phyloP scores from a whole-genome alignment of 257 asterid genomes.

The Solanum pinnatisectum region DNA sequence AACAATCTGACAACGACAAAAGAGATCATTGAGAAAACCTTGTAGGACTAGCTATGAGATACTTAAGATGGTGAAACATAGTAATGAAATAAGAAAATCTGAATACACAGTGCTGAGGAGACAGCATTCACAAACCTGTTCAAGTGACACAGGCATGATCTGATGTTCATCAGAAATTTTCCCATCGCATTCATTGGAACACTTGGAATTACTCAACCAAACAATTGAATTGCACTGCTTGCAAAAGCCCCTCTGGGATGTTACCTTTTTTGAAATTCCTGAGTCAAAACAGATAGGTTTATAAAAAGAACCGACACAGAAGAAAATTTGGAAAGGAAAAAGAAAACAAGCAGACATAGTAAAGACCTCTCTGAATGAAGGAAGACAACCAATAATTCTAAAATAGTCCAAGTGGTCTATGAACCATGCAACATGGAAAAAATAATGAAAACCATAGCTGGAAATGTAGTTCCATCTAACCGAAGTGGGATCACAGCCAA shows the following conservation, averaged over 20 bases:
- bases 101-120: neutral
- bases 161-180: conserved; percentile 19
- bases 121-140: conserved; percentile 32
- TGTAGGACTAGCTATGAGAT: neutral
- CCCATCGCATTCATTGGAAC: conserved; percentile 19
- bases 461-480: neutral
- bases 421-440: neutral
- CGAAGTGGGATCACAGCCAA: neutral
- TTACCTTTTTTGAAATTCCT: conserved; percentile 30
- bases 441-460: neutral
- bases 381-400: neutral
- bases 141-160: conserved; percentile 35
- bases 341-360: neutral
- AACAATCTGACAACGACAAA: conserved; percentile 43
- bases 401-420: neutral
- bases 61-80: neutral
- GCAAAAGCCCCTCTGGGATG: conserved; percentile 63
- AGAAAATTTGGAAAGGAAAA: neutral
- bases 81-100: neutral
- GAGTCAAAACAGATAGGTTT: neutral
- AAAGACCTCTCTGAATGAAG: neutral
- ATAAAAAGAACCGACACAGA: neutral
- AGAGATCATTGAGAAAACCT: neutral
- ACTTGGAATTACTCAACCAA: conserved; percentile 43
- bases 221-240: conserved; percentile 42